phyloP scores from a whole-genome alignment of 208 protist genomes.

The Wallacemonas sp. region DNA sequence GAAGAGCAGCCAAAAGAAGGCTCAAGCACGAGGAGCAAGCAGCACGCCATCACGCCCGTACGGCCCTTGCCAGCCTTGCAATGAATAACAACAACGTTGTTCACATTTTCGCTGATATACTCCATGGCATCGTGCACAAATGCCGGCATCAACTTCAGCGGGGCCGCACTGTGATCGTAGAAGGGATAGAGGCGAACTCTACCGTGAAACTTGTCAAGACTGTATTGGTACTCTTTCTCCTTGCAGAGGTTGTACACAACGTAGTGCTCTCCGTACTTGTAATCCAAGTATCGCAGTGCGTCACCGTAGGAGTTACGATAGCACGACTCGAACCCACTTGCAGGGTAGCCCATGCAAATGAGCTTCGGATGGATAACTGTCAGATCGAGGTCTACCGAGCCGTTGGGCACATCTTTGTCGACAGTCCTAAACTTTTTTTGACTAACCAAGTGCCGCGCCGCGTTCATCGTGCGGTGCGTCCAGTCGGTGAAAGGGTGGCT shows the following conservation, averaged over 20 bases:
- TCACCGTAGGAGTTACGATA: constrained; percentile 93
- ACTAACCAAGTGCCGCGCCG: constrained; percentile 68
- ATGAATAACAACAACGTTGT: constrained; percentile 92
- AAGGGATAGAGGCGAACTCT: constrained; percentile 87
- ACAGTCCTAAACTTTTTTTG: constrained; percentile 88
- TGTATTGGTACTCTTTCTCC: constrained; percentile 83
- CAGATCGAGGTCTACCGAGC: constrained; percentile 91
- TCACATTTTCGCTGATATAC: constrained; percentile 39
- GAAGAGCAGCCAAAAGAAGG: constrained; percentile 35
- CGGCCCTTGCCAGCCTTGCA: constrained; percentile 96
- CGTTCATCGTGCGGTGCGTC: constrained; percentile 3
- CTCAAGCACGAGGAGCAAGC: constrained; percentile 61
- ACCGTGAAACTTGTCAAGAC: constrained; percentile 50
- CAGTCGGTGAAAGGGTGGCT: not conserved
- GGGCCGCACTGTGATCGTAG: constrained; percentile 92
- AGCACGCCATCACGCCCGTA: constrained; percentile 94
- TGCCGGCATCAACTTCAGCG: constrained; percentile 78
- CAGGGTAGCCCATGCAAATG: constrained; percentile 95
- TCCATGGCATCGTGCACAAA: constrained; percentile 44
- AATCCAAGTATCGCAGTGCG: constrained; percentile 70
- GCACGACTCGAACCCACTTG: constrained; percentile 80
- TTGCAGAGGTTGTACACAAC: constrained; percentile 94
- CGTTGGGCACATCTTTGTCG: constrained; percentile 39
- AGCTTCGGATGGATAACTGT: constrained; percentile 85
- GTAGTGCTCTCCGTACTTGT: constrained; percentile 89